These are phyloP conservation scores for Canavalia gladiata DNA, from an alignment of 306 rosid species.

Conservation along the genomic window DNA sequence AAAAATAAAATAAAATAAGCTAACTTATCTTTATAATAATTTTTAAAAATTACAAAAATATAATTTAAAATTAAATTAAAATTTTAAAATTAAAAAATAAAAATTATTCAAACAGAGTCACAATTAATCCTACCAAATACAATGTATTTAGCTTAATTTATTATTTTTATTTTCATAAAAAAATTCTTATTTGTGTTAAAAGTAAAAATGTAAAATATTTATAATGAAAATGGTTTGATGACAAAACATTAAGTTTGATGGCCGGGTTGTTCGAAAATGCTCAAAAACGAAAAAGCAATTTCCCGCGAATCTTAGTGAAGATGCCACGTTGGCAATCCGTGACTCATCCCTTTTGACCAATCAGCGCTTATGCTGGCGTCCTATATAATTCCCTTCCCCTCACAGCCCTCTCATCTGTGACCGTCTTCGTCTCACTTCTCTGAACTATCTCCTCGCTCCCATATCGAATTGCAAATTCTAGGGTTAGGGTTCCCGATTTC, in stretches of 20 bases:
- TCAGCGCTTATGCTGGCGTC: background rate
- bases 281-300: conserved; percentile 33
- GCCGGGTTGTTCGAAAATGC: conserved; percentile 29
- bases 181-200: background rate
- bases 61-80: no score
- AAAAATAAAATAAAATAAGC: no score
- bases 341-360: conserved; percentile 26
- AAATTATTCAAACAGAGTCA: no score
- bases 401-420: background rate
- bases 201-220: background rate
- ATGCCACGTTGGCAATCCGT: conserved; percentile 62
- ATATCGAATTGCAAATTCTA: background rate
- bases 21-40: no score
- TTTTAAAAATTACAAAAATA: no score
- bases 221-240: no score
- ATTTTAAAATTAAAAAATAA: no score
- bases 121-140: no score
- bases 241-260: background rate
- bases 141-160: no score
- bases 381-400: conserved; percentile 48
- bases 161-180: no score
- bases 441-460: accelerated
- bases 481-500: conserved; percentile 52
- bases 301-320: conserved; percentile 45
- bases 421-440: background rate